Evolutionary conservation across 345 rosid species (phyloP).

Genomic region (Firmiana major): DNA sequence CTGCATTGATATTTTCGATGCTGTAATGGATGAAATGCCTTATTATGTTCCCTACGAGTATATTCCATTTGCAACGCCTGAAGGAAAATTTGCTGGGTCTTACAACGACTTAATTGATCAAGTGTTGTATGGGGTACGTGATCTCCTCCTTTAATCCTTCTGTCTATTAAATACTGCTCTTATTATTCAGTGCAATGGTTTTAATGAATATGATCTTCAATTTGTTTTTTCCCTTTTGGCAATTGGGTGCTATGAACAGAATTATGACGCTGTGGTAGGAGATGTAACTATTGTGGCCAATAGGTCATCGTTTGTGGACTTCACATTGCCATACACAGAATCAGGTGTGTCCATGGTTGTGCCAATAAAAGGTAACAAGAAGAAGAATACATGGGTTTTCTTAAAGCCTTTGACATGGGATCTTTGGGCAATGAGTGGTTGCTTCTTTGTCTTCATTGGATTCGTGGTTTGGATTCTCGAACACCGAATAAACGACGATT

Average conservation of each 20-base stretch:
- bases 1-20: constrained; percentile 43
- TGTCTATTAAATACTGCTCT: not conserved
- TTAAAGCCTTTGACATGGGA: constrained; percentile 57
- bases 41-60: constrained; percentile 36
- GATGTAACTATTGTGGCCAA: constrained; percentile 51
- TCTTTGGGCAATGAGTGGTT: constrained; percentile 51
- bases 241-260: constrained; percentile 25
- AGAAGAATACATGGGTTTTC: constrained; percentile 61
- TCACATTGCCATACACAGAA: constrained; percentile 63
- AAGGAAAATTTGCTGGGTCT: constrained; percentile 24
- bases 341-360: constrained; percentile 75
- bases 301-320: constrained; percentile 51
- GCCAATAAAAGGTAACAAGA: constrained; percentile 32
- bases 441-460: constrained; percentile 56
- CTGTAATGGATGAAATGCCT: constrained; percentile 37
- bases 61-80: constrained; percentile 22
- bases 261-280: constrained; percentile 56
- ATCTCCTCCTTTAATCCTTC: not conserved
- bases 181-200: not conserved
- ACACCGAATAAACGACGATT: constrained; percentile 59
- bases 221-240: not conserved
- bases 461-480: constrained; percentile 70
- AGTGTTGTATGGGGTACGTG: constrained; percentile 41
- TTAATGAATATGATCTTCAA: not conserved
- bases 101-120: constrained; percentile 40